Evolutionary conservation across 2,329 filamentous ascomycete genomes (phyloP).

Genomic region (Fusarium tupiense): DNA sequence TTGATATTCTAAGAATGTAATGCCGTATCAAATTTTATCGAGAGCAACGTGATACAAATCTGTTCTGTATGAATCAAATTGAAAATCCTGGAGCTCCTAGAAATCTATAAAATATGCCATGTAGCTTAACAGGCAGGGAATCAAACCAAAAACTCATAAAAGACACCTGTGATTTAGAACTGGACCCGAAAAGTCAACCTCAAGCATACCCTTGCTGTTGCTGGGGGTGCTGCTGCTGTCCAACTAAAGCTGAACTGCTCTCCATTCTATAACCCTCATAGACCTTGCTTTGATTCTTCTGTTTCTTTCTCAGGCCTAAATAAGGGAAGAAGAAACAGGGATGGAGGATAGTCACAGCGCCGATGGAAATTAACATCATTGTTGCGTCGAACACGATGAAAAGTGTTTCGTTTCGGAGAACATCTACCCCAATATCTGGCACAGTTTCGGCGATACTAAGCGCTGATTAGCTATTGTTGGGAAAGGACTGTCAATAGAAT

Average conservation of each 20-base stretch:
- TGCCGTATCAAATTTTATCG: no score
- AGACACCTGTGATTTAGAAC: background rate
- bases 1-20: no score
- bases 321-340: slow-evolving; percentile 30
- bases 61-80: background rate
- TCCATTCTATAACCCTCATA: slow-evolving; percentile 15
- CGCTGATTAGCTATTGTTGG: background rate
- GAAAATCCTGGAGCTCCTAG: background rate
- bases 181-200: background rate
- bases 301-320: slow-evolving; percentile 7
- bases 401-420: slow-evolving; percentile 27
- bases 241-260: slow-evolving; percentile 7
- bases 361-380: slow-evolving; percentile 25
- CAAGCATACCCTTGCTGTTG: slow-evolving; percentile 1
- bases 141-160: background rate
- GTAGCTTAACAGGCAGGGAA: background rate
- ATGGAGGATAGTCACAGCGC: slow-evolving; percentile 17
- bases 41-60: background rate
- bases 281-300: slow-evolving; percentile 15
- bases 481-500: rapidly evolving
- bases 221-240: background rate
- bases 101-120: background rate
- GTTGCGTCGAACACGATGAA: slow-evolving; percentile 29
- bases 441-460: slow-evolving; percentile 27
- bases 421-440: slow-evolving; percentile 7